Percentiles rank a stretch among this genome's conserved stretches.
phyloP scores from a whole-genome alignment of 2,329 filamentous ascomycete species.

The Aureobasidium uvarum region DNA sequence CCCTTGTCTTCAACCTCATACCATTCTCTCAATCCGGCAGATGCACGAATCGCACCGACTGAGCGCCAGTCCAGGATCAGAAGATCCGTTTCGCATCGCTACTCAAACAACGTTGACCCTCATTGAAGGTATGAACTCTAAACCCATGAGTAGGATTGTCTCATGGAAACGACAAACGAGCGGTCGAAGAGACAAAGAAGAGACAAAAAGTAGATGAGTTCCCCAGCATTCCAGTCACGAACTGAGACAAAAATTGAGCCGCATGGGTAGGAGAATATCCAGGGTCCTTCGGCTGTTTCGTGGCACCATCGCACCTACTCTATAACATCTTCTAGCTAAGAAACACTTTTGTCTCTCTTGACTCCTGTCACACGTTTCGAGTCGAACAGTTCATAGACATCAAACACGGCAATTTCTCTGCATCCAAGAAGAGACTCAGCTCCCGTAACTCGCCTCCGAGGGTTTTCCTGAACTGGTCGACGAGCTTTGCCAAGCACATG shows the following conservation, averaged over 20 bases:
- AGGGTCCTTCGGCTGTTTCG: constrained; percentile 17
- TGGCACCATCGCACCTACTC: background rate
- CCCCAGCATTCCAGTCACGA: constrained; percentile 4
- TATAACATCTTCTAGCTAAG: background rate
- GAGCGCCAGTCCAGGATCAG: background rate
- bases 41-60: constrained; percentile 1
- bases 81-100: constrained; percentile 6
- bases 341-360: constrained; percentile 4
- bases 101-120: background rate
- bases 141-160: background rate
- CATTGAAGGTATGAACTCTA: background rate
- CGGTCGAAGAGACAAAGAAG: background rate
- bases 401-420: background rate
- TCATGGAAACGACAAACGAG: background rate
- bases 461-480: background rate
- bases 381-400: background rate
- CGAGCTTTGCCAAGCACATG: constrained; percentile 1
- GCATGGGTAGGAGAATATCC: background rate
- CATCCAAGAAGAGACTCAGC: background rate
- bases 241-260: constrained; percentile 14
- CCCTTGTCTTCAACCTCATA: constrained; percentile 9
- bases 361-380: constrained; percentile 16
- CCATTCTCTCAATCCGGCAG: constrained; percentile 15
- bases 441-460: background rate
- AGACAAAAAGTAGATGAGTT: constrained; percentile 4